A percentile compares a stretch with the other conserved stretches of the same genome.
phyloP scores from a whole-genome alignment of 2,329 filamentous ascomycete genomes.

The Lasiodiplodia sp. region DNA sequence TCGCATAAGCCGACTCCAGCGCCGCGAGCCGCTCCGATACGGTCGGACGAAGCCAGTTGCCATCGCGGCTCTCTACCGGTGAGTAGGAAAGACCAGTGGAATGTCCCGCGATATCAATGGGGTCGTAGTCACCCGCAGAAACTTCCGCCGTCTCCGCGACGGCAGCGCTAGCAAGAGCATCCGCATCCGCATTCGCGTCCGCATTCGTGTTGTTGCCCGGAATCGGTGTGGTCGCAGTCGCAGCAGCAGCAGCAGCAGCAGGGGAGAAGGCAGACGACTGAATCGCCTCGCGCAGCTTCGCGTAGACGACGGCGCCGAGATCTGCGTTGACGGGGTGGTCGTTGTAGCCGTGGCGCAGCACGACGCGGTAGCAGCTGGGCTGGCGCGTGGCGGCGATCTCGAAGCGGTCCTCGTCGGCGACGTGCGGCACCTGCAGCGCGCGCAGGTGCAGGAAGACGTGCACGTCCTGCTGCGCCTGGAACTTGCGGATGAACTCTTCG shows the following conservation, averaged over 20 bases:
- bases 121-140: neutral
- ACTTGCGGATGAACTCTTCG: conserved; percentile 75
- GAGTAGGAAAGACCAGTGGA: no score
- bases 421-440: conserved; percentile 62
- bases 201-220: neutral
- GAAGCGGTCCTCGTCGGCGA: conserved; percentile 55
- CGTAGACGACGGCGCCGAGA: conserved; percentile 65
- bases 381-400: conserved; percentile 55
- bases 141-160: neutral
- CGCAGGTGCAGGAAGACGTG: conserved; percentile 79
- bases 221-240: neutral
- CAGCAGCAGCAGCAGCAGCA: conserved; percentile 22
- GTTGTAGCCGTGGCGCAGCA: conserved; percentile 75
- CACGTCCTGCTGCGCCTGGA: conserved; percentile 70
- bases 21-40: conserved; percentile 38
- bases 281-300: conserved; percentile 60
- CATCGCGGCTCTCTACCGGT: neutral
- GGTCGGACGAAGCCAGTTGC: neutral
- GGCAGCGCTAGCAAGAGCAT: neutral
- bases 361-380: conserved; percentile 71
- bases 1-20: conserved; percentile 53
- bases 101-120: neutral
- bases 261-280: no score
- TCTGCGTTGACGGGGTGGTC: conserved; percentile 73
- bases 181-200: conserved; percentile 20